Evolutionary conservation across 495 filamentous ascomycete genomes (phyloP), one percentile per base, ranked within the genome.

Genomic region (Daldinia bambusicola): DNA sequence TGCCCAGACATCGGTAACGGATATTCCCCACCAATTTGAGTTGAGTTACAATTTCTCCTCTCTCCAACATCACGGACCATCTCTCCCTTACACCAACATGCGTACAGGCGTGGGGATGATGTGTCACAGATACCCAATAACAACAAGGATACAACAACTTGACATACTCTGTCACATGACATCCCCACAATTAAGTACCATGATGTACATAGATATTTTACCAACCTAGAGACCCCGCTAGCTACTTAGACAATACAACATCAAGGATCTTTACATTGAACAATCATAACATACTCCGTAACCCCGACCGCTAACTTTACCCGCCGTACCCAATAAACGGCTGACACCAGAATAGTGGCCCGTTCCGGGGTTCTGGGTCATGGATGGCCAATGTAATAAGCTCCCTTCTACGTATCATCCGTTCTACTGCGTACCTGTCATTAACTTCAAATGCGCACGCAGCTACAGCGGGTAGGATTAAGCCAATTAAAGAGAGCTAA

Each of bases 311-410:
- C 12, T 12, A 18, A 18, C 16, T n/a, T 18, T 43, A 36, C 34
- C 34, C 6, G 34, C 34, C 34, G 9, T 36, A 36, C 2, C 6
- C 34, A 7, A 36, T 53, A 1, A 16, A 20, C 8, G 53, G 53
- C 37, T 20, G 32, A 13, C 32, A 52, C 32, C 4, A 61, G 55
- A 60, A 53, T 60, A 67, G 32, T 55, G n/a, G 1, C 37, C 38
- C 6, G 56, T 67, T 31, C 65, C 65, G 65, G 50, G 8, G 32
- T 53, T 55, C 40, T 67, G 65, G 65, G 30, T 61, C 57, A 16
- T 48, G 31, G 38, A 41, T 37, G 26, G 16, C 31, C 32, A 55
- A 8, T 20, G 8, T 34, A 34, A 55, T 34, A 20, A 36, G 12
- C 31, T 37, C 16, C 32, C 16, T 56, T 37, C n/a, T 12, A 6